Base-by-base conservation (phyloP, 768 basidiomycete genomes). In the Russula sp. region DNA sequence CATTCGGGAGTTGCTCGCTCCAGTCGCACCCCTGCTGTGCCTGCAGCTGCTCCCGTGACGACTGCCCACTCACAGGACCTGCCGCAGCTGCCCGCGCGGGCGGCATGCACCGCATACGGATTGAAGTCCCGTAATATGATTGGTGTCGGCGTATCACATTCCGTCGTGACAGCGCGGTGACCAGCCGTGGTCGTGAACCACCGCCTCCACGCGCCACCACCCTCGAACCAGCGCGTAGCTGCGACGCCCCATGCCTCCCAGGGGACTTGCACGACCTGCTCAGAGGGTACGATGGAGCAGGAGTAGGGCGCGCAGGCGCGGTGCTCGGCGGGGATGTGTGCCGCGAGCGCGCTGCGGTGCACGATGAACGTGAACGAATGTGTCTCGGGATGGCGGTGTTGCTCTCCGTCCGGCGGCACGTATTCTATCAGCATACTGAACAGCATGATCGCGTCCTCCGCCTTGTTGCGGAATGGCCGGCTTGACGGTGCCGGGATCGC, bases 121-220 rank as follows among this genome's bases (percentile, higher is more conserved):
- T 69, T 71, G 52, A 71, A 71, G 63, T 72, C 71, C 49, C 56
- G 61, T 38, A 70, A 65, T 18, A 56, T 49, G 53, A 69, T 64
- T 4, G 60, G 62, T 2, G 65, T 49, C 29, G 41, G 34, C 10
- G 3, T 7, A 29, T 32, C 41, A 7, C 61, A 58, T 13, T 61
- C 59, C 50, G 60, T 56, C 8, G 49, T 51, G 56, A 71, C 67
- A 42, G 64, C 66, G 29, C 72, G 69, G 57, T 73, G 71, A 10
- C 72, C 72, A 25, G 69, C 70, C 4, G 70, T 71, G 34, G 70
- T 70, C 49, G 72, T 72, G 58, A 73, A 72, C 72, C 72, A 73
- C 10, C 69, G 68, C 45, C 65, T 66, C 13, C 66, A 61, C 2
- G 63, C 53, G 11, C 58, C 61, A 35, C 70, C 68, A 49, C 60